Conservation (phyloP, 2,329 filamentous ascomycete genomes). For the Nemania diffusa region DNA sequence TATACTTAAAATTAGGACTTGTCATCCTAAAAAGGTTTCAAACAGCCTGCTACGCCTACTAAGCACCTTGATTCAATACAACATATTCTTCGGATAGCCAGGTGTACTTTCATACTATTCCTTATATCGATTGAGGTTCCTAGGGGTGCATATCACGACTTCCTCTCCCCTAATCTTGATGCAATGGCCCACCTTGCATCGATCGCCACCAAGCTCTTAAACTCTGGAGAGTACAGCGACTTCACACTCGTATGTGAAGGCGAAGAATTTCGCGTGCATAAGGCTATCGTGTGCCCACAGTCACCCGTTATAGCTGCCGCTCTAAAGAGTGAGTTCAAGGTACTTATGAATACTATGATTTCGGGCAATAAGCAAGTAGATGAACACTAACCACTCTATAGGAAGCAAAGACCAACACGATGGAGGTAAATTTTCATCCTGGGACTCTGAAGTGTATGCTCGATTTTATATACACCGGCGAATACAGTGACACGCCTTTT, state of each 20-base stretch:
- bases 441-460: conserved; percentile 29
- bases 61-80: too few species aligned
- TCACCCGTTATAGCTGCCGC: conserved; percentile 40
- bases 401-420: conserved; percentile 25
- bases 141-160: background rate
- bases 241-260: conserved; percentile 35
- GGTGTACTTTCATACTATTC: too few species aligned
- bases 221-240: conserved; percentile 31
- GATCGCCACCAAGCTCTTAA: background rate
- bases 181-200: background rate
- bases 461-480: conserved; percentile 32
- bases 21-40: too few species aligned
- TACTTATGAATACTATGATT: conserved; percentile 5
- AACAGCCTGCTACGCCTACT: too few species aligned
- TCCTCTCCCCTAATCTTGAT: too few species aligned
- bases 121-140: background rate
- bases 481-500: conserved; percentile 10
- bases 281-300: conserved; percentile 41
- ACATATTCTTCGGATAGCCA: too few species aligned
- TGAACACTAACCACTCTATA: background rate
- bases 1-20: too few species aligned
- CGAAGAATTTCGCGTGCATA: conserved; percentile 43
- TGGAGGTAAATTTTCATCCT: too few species aligned
- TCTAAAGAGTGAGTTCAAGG: conserved; percentile 43
- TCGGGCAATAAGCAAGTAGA: too few species aligned